Evolutionary conservation across 768 basidiomycete species (phyloP).

Genomic region (Glaciozyma martinii): DNA sequence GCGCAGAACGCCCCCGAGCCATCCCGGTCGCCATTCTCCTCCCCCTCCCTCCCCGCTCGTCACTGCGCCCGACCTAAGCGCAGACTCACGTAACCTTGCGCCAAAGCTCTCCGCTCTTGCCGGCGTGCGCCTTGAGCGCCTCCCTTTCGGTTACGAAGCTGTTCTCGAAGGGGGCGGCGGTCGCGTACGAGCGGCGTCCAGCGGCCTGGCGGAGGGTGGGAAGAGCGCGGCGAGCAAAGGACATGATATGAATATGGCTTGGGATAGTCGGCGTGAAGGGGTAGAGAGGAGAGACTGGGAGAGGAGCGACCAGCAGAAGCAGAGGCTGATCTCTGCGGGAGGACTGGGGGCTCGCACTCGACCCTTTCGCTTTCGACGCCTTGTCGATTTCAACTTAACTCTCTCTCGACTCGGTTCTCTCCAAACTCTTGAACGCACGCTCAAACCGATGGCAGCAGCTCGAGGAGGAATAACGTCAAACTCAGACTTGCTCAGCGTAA

Average conservation of each 20-base stretch:
- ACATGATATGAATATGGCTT: too few relatives aligned
- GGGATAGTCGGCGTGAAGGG: too few relatives aligned
- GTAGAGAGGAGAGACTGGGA: too few relatives aligned
- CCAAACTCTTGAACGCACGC: too few relatives aligned
- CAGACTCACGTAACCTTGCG: constrained; percentile 28
- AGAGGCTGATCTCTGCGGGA: too few relatives aligned
- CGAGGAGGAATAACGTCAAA: constrained; percentile 25
- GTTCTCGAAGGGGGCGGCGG: constrained; percentile 11
- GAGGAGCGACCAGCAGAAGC: too few relatives aligned
- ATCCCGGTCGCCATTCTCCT: background rate
- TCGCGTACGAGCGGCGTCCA: constrained; percentile 9
- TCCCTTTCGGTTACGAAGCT: constrained; percentile 13
- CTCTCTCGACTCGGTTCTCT: too few relatives aligned
- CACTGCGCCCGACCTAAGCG: too few relatives aligned
- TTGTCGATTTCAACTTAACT: too few relatives aligned
- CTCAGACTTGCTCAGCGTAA: constrained; percentile 27
- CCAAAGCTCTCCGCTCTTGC: constrained; percentile 22
- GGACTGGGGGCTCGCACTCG: too few relatives aligned
- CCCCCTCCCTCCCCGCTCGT: background rate
- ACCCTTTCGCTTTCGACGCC: too few relatives aligned
- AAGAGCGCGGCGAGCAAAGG: too few relatives aligned
- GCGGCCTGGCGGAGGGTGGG: background rate
- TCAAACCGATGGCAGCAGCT: constrained; percentile 26
- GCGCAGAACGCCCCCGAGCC: background rate
- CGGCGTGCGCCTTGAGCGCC: constrained; percentile 22